These are phyloP conservation scores for Cercospora sp. DNA, from an alignment of 2,329 filamentous ascomycete genomes.

Conservation along the genomic window DNA sequence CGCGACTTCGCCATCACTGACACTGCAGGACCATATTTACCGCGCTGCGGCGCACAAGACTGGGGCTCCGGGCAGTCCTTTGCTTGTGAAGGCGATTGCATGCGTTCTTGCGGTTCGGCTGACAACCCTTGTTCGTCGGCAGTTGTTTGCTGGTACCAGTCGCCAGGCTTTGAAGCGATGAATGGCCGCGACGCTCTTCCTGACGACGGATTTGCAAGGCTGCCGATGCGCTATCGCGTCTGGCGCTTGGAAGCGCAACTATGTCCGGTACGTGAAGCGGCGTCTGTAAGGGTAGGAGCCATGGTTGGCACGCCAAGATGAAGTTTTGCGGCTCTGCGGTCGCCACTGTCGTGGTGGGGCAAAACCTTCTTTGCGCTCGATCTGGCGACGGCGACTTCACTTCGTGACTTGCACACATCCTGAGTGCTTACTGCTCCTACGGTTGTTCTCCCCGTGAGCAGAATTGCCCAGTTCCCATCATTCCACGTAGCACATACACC, in stretches of 20 bases:
- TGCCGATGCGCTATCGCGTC: slow-evolving; percentile 11
- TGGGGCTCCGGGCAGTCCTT: neutral
- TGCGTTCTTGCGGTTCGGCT: neutral
- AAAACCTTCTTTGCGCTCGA: neutral
- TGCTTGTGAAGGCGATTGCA: neutral
- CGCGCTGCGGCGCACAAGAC: neutral
- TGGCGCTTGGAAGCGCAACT: slow-evolving; percentile 1
- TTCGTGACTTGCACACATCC: neutral
- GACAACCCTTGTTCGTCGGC: neutral
- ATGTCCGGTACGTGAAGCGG: neutral
- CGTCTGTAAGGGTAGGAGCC: neutral
- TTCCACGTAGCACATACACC: neutral
- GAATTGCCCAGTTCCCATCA: neutral
- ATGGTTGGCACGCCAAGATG: neutral
- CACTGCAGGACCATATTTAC: neutral
- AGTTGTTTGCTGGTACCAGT: slow-evolving; percentile 1
- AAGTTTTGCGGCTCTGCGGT: neutral
- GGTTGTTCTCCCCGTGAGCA: neutral
- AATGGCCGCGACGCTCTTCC: slow-evolving; percentile 1
- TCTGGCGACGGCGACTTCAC: neutral
- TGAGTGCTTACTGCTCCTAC: neutral
- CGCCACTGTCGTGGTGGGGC: neutral
- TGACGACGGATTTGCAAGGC: slow-evolving; percentile 4
- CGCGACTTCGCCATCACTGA: neutral
- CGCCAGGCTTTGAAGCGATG: neutral